phyloP scores from a whole-genome alignment of 192 early-diverging fungal genomes.

The Entomortierella lignicola region DNA sequence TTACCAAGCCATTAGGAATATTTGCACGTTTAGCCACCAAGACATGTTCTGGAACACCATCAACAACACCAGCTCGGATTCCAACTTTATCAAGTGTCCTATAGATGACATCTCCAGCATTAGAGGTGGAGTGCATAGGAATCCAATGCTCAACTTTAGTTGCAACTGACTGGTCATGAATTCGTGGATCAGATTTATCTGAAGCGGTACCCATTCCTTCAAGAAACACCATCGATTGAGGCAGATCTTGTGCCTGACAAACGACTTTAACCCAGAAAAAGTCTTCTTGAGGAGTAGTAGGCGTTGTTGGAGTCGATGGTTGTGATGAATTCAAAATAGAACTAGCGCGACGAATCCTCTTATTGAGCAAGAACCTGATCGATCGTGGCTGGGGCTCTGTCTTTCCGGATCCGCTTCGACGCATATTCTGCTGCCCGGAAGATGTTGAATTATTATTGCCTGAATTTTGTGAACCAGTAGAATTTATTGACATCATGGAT shows the following conservation, averaged over 20 bases:
- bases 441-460: constrained; percentile 2
- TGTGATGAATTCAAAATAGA: constrained; percentile 22
- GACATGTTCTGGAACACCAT: constrained; percentile 53
- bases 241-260: constrained; percentile 50
- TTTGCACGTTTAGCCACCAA: constrained; percentile 33
- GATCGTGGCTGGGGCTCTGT: constrained; percentile 36
- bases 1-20: constrained; percentile 39
- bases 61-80: constrained; percentile 58
- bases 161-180: constrained; percentile 30
- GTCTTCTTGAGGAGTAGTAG: constrained; percentile 44
- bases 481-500: constrained; percentile 54
- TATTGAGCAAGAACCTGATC: constrained; percentile 64
- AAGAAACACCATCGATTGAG: constrained; percentile 41
- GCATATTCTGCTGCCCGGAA: constrained; percentile 10
- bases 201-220: constrained; percentile 42
- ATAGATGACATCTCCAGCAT: constrained; percentile 61
- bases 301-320: constrained; percentile 34
- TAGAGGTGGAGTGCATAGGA: constrained; percentile 55
- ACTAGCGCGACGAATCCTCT: constrained; percentile 55
- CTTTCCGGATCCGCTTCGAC: constrained; percentile 25
- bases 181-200: constrained; percentile 33
- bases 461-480: constrained; percentile 24
- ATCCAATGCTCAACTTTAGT: constrained; percentile 57
- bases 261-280: constrained; percentile 53
- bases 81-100: constrained; percentile 65